These are phyloP conservation scores for Trichoderma hamatum DNA, from an alignment of 2,329 filamentous ascomycete species.

Conservation along the genomic window DNA sequence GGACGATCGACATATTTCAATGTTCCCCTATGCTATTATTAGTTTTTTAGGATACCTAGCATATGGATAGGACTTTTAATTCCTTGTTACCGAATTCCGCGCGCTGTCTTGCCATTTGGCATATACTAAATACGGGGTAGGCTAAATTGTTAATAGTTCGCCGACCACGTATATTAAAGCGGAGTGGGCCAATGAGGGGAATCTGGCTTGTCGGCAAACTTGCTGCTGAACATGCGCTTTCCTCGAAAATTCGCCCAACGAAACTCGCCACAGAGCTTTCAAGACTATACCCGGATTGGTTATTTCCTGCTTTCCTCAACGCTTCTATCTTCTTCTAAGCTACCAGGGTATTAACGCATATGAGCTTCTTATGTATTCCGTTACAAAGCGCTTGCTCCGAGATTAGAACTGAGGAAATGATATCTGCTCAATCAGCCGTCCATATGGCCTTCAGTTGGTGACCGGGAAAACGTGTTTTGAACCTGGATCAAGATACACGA, in stretches of 20 bases:
- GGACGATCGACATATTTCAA: neutral
- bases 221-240: neutral
- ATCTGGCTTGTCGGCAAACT: neutral
- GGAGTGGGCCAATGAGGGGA: conserved; percentile 14
- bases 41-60: neutral
- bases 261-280: neutral
- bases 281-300: neutral
- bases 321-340: neutral
- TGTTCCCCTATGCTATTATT: conserved; percentile 1
- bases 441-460: neutral
- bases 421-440: neutral
- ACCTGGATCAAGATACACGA: neutral
- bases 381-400: neutral
- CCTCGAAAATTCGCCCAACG: neutral
- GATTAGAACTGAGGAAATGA: neutral
- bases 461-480: neutral
- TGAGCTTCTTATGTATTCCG: neutral
- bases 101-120: neutral
- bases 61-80: neutral
- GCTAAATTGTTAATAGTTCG: conserved; percentile 12
- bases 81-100: neutral
- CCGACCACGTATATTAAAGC: neutral
- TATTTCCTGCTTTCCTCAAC: neutral
- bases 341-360: neutral
- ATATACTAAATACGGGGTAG: neutral